Conservation (phyloP, 2,329 filamentous ascomycete species). For the Biscogniauxia marginata region DNA sequence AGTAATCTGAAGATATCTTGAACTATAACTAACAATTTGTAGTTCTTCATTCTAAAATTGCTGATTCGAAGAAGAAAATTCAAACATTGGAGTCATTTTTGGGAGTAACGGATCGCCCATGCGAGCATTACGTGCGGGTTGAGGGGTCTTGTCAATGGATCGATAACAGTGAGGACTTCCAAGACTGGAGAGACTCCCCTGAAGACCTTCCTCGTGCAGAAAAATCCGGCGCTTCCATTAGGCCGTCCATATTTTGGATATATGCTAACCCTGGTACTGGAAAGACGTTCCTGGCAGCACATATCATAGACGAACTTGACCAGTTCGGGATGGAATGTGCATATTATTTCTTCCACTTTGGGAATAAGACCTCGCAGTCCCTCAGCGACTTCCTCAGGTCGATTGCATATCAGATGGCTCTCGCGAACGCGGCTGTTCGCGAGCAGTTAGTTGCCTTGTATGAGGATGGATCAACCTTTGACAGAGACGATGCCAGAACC, state of each 20-base stretch:
- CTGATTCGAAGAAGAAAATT: conserved; percentile 10
- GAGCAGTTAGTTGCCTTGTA: conserved; percentile 21
- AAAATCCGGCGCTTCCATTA: neutral
- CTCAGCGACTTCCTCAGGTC: conserved; percentile 23
- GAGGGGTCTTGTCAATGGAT: conserved; percentile 34
- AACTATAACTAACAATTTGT: neutral
- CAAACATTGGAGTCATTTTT: conserved; percentile 16
- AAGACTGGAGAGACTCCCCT: conserved; percentile 22
- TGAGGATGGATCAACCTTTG: conserved; percentile 21
- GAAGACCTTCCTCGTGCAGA: neutral
- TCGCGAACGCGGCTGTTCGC: conserved; percentile 19
- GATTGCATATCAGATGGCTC: conserved; percentile 36
- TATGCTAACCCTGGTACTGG: conserved; percentile 25
- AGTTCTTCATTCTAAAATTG: conserved; percentile 6
- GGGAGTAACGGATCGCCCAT: conserved; percentile 18
- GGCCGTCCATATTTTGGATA: conserved; percentile 27
- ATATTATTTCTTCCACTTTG: conserved; percentile 22
- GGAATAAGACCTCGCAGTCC: conserved; percentile 10
- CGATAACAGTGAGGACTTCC: conserved; percentile 25
- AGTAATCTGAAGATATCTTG: neutral
- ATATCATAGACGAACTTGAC: conserved; percentile 8
- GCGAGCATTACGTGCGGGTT: conserved; percentile 26
- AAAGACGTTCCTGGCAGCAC: conserved; percentile 8
- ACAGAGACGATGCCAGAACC: conserved; percentile 25
- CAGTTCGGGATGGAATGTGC: conserved; percentile 9